Base-by-base conservation (phyloP, 1,139 yeast genomes). In the Petasospora rhodanensis region DNA sequence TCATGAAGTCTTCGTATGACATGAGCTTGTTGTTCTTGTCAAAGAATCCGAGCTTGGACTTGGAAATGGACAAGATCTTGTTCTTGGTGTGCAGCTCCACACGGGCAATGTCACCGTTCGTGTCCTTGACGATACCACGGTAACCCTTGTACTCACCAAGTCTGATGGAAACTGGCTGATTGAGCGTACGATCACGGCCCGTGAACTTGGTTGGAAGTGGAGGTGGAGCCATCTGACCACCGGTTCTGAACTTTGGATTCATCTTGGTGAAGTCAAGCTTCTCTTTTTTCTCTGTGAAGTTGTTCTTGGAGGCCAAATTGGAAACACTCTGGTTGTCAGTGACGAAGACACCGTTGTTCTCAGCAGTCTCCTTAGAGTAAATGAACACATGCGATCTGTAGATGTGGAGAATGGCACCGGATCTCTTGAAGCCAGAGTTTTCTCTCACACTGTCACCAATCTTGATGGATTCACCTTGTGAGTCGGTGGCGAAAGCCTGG, bases 381-480 rank as follows among this genome's bases (percentile, higher is more conserved):
- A 87, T 68, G 58, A 89, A 91, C 44, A 91, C 70, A 29, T 72
- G 68, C 42, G 80, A 79, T 52, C 89, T 79, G 66, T 82, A 85
- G 38, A 91, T 80, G 56, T 91, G 96, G 39, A 91, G 61, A 44
- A 91, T 83, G 23, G 73, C 76, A 49, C 99, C 98, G 56, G 85
- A 91, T 53, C 95, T 75, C 59, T 75, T 79, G 67, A 74, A 91
- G 46, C 94, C 94, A 20, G 68, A 61, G 11, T 70, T 63, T 55
- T 91, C 99, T 51, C 78, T 80, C 9, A 93, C 95, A 2, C 94
- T 82, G 54, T 93, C 98, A 32, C 96, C 96, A 24, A 86, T 78
- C 40, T 80, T 77, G 38, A 91, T 75, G 41, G 93, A 91, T 34
- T 77, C 71, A 28, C 98, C 98, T 42, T 75, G 74, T 40, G 76